Base-by-base conservation (phyloP, 371 early-diverging fungal species). In the Mucor plumbeus region DNA sequence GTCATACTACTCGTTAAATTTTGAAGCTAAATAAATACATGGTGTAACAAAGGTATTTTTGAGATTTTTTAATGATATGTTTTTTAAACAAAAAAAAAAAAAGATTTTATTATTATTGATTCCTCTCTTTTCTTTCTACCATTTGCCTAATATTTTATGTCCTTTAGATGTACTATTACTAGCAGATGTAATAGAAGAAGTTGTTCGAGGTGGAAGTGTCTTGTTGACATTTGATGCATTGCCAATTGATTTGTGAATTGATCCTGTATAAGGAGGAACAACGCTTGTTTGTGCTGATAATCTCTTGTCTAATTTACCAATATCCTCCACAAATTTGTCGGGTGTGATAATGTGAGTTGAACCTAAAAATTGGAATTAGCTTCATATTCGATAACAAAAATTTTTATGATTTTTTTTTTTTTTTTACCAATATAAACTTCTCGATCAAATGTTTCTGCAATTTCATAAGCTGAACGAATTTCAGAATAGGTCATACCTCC, bases 401-500 rank as follows among this genome's bases (percentile, higher is more conserved):
- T 38, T 40, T 40, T 21, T 26, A 19, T 38, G 58, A 19, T 13
- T 14, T 38, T 31, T 61, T 10, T 38, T 31, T 61, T 10, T 13
- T 61, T 34, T 33, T 75, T 85, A 79, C 95, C 97, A 67, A 96
- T 89, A 69, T 92, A 80, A 2, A 97, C 87, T 55, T 97, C 95
- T 21, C 94, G 84, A 35, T 88, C 86, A 69, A 78, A 79, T 10
- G 86, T 83, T 35, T 87, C 82, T 26, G 89, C 77, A 8, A 97
- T 72, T 64, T 97, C 97, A 74, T 97, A 94, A 14, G 88, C 86
- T 5, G 92, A 75, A 35, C 98, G 87, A 59, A 97, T 89, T 74
- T 98, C 99, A 14, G 95, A 92, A 50, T 92, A 92, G 7, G 99
- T 95, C 58, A 95, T 78, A 14, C 98, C 99, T 31, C 99, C 98